Evolutionary conservation across 345 rosid genomes (phyloP).

Genomic region (Arabidopsis suecica): DNA sequence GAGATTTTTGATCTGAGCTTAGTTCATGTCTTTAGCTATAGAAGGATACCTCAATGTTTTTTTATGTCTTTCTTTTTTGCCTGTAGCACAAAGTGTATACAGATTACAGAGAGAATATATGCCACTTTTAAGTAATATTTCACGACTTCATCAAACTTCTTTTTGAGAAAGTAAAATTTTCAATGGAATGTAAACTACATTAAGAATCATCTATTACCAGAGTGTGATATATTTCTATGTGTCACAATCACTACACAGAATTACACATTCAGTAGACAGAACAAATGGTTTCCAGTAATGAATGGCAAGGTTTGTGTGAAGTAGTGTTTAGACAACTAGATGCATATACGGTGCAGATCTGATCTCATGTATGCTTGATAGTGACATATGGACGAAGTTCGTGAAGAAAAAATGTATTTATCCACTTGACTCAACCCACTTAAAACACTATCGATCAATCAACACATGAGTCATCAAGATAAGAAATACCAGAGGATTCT

Average conservation of each 20-base stretch:
- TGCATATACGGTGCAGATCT: neutral
- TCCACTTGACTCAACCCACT: slow-evolving; percentile 5
- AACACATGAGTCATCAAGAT: slow-evolving; percentile 4
- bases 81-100: slow-evolving; percentile 33
- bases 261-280: neutral
- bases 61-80: slow-evolving; percentile 12
- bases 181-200: slow-evolving; percentile 13
- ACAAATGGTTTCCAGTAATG: slow-evolving; percentile 7
- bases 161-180: neutral
- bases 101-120: slow-evolving; percentile 27
- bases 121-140: neutral
- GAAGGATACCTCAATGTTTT: slow-evolving; percentile 22
- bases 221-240: neutral
- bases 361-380: neutral
- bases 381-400: neutral
- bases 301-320: neutral
- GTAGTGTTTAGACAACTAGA: neutral
- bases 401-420: neutral
- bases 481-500: slow-evolving; percentile 8
- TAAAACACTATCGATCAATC: neutral
- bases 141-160: slow-evolving; percentile 27
- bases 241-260: slow-evolving; percentile 24
- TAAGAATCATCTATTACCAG: slow-evolving; percentile 17
- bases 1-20: slow-evolving; percentile 8
- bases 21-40: neutral